A percentile compares a stretch with the other conserved stretches of the same genome.
phyloP scores from a whole-genome alignment of 2,329 filamentous ascomycete genomes.

The Fusarium sp. region DNA sequence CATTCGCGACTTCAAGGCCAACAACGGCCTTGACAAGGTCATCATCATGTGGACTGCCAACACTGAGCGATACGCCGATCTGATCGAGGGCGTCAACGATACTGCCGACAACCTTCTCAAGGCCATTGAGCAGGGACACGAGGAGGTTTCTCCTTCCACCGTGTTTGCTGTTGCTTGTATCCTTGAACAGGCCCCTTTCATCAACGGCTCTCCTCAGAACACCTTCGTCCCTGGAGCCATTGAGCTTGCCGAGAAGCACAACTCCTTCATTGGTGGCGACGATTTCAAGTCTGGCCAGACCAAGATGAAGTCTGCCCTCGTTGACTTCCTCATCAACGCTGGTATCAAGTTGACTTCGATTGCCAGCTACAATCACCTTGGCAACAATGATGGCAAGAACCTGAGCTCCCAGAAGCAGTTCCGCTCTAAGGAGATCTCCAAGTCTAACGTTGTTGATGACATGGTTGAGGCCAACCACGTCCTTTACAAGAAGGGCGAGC shows the following conservation, averaged over 20 bases:
- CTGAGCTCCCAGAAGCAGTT: conserved; percentile 97
- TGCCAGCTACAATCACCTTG: conserved; percentile 98
- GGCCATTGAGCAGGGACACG: conserved; percentile 87
- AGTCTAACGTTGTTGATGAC: conserved; percentile 99
- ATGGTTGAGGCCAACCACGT: conserved; percentile 97
- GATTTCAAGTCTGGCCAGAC: conserved; percentile 99
- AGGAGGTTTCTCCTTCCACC: conserved; percentile 94
- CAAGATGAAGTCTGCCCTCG: conserved; percentile 99
- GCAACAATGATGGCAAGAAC: conserved; percentile 99
- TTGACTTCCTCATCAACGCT: conserved; percentile 98
- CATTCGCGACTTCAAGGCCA: conserved; percentile 92
- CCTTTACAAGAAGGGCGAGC: conserved; percentile 91
- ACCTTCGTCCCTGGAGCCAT: conserved; percentile 96
- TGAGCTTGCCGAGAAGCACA: conserved; percentile 86
- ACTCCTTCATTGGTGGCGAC: conserved; percentile 94
- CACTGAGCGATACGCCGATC: conserved; percentile 94
- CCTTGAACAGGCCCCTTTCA: conserved; percentile 90
- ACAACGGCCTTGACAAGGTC: conserved; percentile 90
- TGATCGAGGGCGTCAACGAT: conserved; percentile 91
- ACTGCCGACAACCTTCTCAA: conserved; percentile 94
- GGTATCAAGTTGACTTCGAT: conserved; percentile 99
- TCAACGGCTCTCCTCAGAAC: conserved; percentile 99
- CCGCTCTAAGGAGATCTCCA: conserved; percentile 99
- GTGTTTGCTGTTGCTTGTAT: conserved; percentile 96
- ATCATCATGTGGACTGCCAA: conserved; percentile 99